Percentiles rank a stretch among this genome's conserved stretches.
Conservation (phyloP, 306 rosid species). For the Pterocarpus santalinus region DNA sequence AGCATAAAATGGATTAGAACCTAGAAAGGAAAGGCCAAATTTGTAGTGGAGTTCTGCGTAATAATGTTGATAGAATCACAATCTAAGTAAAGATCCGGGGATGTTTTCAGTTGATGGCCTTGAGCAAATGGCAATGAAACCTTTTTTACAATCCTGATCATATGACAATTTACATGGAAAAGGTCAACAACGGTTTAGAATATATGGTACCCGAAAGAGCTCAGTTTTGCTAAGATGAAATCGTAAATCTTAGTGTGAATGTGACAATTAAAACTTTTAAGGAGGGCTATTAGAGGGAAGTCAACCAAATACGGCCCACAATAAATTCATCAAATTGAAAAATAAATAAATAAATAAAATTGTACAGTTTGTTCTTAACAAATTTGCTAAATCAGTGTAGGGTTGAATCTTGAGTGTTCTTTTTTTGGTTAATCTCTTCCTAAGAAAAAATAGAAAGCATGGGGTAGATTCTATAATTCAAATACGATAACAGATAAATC, state of each 20-base stretch:
- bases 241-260: neutral
- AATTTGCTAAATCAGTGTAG: neutral
- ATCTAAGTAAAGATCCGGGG: neutral
- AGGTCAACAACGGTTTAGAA: neutral
- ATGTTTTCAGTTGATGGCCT: neutral
- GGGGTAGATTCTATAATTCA: neutral
- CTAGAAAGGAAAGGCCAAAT: conserved; percentile 11
- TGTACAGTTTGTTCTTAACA: neutral
- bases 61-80: neutral
- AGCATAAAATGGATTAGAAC: neutral
- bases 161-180: neutral
- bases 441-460: neutral
- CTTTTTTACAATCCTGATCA: too few relatives aligned
- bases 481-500: neutral
- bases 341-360: too few relatives aligned
- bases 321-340: neutral
- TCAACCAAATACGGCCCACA: conserved; percentile 17
- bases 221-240: neutral
- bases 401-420: neutral
- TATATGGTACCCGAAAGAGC: neutral
- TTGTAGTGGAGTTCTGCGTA: neutral
- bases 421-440: neutral
- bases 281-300: conserved; percentile 8
- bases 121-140: neutral
- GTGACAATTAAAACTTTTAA: neutral